Base-by-base conservation (phyloP, 2,329 filamentous ascomycete species). In the Beauveria asiatica region DNA sequence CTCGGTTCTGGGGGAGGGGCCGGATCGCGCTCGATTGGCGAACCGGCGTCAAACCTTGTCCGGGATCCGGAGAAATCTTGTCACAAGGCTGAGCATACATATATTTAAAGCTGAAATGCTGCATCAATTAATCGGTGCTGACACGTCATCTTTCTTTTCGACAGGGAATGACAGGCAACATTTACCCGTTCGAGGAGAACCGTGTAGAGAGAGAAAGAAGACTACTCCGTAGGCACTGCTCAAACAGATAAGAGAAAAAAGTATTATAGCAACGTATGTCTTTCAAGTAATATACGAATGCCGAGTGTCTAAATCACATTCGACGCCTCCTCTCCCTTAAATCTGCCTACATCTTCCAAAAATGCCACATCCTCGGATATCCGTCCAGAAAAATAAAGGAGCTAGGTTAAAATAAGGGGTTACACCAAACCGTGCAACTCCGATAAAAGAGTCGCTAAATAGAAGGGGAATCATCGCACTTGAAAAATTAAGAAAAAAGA, bases 391-490 rank as follows among this genome's bases (percentile, higher is more conserved):
- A 45, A 39, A 23, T n/a, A 56, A 48, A 59, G 21, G 30, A 13
- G 30, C 25, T 21, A 16, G 19, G 23, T 5, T 44, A 33, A 51
- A 52, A 25, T n/a, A 59, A 57, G 17, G 33, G 39, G 39, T 33
- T 57, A 57, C 60, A 62, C 60, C 60, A 62, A 62, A 53, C 60
- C 60, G 44, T 52, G 55, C 60, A 54, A 54, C 60, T 55, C 60
- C 33, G 44, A 19, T 46, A 30, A 54, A 42, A 58, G 55, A 59
- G 60, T 50, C 44, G 50, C 55, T 62, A 59, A 58, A 62, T 54
- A 62, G 60, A 62, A 62, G 55, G 60, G 60, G 60, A 62, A 62
- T 59, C 60, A 59, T 59, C 48, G 55, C 55, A 52, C 60, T 51
- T 45, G 53, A 23, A 27, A 44, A 48, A 48, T 33, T 33, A 13